A percentile compares a stretch with the other conserved stretches of the same genome.
These are phyloP conservation scores for Candolleomyces eurysporus DNA, from an alignment of 768 basidiomycete genomes.

Conservation along the genomic window DNA sequence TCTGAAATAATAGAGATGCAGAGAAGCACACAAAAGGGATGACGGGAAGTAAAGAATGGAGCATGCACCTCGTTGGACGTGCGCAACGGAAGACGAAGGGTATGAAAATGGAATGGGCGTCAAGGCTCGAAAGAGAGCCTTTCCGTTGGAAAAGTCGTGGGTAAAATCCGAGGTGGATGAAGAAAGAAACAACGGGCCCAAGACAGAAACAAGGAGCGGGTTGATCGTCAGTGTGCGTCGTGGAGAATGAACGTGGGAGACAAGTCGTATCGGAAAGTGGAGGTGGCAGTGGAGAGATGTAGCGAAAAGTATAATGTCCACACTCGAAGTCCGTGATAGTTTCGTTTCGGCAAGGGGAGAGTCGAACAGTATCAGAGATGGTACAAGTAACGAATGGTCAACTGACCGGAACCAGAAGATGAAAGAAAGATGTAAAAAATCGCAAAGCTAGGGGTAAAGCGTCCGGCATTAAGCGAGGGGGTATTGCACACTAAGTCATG, in stretches of 20 bases:
- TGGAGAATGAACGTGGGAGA: not conserved
- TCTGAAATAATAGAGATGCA: not conserved
- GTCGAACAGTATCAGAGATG: not conserved
- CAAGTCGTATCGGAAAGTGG: not conserved
- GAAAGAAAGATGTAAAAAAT: not conserved
- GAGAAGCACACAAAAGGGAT: not conserved
- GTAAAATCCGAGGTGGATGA: not conserved
- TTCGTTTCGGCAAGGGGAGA: not conserved
- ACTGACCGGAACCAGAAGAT: not conserved
- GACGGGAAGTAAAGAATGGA: no score
- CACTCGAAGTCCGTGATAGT: not conserved
- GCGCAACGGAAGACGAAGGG: no score
- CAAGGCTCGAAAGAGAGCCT: not conserved
- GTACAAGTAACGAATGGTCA: not conserved
- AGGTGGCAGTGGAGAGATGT: not conserved
- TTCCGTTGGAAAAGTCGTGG: not conserved
- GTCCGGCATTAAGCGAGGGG: not conserved
- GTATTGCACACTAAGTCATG: not conserved
- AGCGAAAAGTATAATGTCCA: no score
- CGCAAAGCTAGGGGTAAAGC: not conserved
- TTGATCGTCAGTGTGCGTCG: not conserved
- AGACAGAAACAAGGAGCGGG: not conserved
- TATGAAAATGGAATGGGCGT: not conserved
- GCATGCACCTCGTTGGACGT: no score
- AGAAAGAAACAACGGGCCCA: not conserved